Conservation (phyloP, 129 eudicot genomes). For the Tagetes patula region DNA sequence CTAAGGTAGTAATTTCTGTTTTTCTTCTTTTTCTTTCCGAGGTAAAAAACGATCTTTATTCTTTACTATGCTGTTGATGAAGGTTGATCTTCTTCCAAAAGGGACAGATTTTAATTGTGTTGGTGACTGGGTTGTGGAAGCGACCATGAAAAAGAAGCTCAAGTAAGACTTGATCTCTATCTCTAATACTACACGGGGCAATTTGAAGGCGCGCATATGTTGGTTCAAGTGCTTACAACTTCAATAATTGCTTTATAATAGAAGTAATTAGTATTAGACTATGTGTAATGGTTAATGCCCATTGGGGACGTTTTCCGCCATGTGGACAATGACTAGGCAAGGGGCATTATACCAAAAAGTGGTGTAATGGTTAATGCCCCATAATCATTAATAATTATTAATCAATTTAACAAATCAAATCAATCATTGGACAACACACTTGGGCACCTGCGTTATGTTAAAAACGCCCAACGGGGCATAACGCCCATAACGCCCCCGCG, state of each 20-base stretch:
- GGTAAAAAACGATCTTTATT: slow-evolving; percentile 15
- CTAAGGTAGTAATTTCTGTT: slow-evolving; percentile 55
- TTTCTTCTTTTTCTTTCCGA: not conserved
- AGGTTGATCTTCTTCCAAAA: slow-evolving; percentile 99
- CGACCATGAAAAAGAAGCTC: slow-evolving; percentile 88
- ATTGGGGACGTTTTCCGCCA: too few relatives aligned
- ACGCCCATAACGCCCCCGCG: too few relatives aligned
- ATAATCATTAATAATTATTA: too few relatives aligned
- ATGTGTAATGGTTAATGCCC: too few relatives aligned
- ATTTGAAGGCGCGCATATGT: not conserved
- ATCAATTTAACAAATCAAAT: too few relatives aligned
- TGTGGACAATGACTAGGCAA: too few relatives aligned
- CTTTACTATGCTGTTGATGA: slow-evolving; percentile 26
- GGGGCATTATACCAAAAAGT: too few relatives aligned
- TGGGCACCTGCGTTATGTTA: too few relatives aligned
- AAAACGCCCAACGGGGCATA: too few relatives aligned
- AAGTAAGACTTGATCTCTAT: slow-evolving; percentile 56
- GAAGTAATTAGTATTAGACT: not conserved
- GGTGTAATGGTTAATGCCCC: too few relatives aligned
- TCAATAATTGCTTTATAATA: not conserved
- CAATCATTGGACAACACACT: too few relatives aligned
- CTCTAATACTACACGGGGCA: not conserved
- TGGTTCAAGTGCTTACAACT: not conserved
- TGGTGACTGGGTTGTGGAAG: slow-evolving; percentile 99
- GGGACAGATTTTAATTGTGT: slow-evolving; percentile 94